Conservation (phyloP, 176 grass and related monocot species). For the Juncus inflexus region DNA sequence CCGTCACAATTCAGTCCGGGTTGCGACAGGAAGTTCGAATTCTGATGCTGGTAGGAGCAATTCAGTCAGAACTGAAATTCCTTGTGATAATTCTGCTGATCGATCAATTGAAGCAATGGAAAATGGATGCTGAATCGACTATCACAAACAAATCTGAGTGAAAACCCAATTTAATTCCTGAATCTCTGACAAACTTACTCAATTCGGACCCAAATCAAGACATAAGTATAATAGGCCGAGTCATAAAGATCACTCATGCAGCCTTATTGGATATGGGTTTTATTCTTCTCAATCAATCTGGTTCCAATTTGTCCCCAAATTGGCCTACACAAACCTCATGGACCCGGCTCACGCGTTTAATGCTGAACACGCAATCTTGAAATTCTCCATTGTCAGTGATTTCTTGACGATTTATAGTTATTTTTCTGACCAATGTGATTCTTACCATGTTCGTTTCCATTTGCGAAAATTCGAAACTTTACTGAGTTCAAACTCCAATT, state of each 20-base stretch:
- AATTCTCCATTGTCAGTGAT: constrained; percentile 50
- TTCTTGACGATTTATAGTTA: constrained; percentile 51
- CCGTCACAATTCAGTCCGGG: too few relatives aligned
- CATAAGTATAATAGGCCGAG: constrained; percentile 28
- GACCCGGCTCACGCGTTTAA: constrained; percentile 7
- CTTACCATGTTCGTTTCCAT: constrained; percentile 52
- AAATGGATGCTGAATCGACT: not conserved
- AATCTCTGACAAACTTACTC: constrained; percentile 41
- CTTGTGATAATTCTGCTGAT: not conserved
- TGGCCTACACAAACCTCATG: constrained; percentile 32
- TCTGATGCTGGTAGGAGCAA: too few relatives aligned
- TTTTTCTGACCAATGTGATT: constrained; percentile 27
- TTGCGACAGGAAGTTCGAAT: too few relatives aligned
- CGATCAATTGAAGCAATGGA: constrained; percentile 10
- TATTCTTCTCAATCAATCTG: constrained; percentile 12
- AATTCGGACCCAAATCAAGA: constrained; percentile 19
- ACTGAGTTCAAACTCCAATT: constrained; percentile 47
- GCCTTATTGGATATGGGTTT: constrained; percentile 62
- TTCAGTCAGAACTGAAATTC: too few relatives aligned
- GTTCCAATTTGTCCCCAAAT: constrained; percentile 29
- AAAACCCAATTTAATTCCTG: constrained; percentile 10
- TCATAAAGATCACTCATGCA: constrained; percentile 48
- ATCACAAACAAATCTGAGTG: not conserved
- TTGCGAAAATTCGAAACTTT: constrained; percentile 42
- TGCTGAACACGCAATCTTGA: constrained; percentile 47